These are phyloP conservation scores for Dictyostelium purpureum DNA, from an alignment of 78 protist genomes.

Conservation along the genomic window DNA sequence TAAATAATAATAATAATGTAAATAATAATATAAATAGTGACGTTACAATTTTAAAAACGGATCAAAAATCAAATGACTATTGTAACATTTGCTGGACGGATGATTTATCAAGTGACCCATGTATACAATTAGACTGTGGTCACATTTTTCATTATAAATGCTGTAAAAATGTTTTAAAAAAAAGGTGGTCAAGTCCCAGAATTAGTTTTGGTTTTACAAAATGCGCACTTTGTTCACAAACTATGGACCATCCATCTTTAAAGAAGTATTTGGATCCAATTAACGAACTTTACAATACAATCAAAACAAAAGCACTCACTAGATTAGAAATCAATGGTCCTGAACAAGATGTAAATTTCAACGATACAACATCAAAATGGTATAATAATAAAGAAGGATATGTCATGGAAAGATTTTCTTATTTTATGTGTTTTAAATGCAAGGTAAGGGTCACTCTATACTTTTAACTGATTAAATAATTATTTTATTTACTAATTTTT, in stretches of 20 bases:
- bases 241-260: conserved; percentile 47
- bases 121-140: conserved; percentile 83
- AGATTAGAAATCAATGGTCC: conserved; percentile 14
- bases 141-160: conserved; percentile 82
- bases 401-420: conserved; percentile 69
- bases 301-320: conserved; percentile 15
- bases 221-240: conserved; percentile 80
- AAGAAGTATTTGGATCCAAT: conserved; percentile 14
- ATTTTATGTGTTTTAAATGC: conserved; percentile 83
- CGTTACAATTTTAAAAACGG: background rate
- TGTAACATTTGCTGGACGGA: conserved; percentile 89
- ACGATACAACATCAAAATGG: conserved; percentile 54
- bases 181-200: conserved; percentile 81
- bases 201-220: conserved; percentile 86
- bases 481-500: background rate
- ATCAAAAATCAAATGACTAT: conserved; percentile 63
- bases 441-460: background rate
- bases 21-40: background rate
- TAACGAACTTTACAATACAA: background rate
- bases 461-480: background rate
- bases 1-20: background rate
- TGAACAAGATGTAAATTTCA: conserved; percentile 49
- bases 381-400: conserved; percentile 49
- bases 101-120: conserved; percentile 73
- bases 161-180: conserved; percentile 30